Evolutionary conservation across 2,329 filamentous ascomycete genomes (phyloP), one percentile per base, ranked within the genome.

Genomic region (Nannizziopsis barbatae): DNA sequence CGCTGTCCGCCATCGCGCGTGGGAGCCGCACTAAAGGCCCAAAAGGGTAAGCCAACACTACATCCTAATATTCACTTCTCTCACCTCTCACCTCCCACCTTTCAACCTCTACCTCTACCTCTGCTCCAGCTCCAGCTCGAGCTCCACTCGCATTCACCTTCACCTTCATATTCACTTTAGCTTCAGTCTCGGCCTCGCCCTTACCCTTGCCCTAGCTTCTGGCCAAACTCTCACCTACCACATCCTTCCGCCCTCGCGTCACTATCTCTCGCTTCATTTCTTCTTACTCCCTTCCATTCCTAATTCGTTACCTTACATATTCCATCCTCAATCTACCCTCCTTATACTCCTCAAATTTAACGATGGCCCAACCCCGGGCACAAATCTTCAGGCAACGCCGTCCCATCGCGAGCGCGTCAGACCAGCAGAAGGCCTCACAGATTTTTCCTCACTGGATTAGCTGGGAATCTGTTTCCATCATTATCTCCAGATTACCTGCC

Each of bases 401-500:
- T 30, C 15, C 8, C 32, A 31, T 43, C 17, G 38, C 12, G 8
- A 42, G 38, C 35, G 45, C 45, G 47, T 30, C 38, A 18, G 44
- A 50, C 20, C 40, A 45, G 39, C 18, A 18, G 14, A 37, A 39
- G 17, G 36, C 12, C 10, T 8, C 44, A 15, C 20, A 38, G 15
- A 45, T 60, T 3, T 44, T 53, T 18, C 42, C 55, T 1, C 53
- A 54, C 11, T 74, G 70, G 71, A 62, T 51, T 22, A 52, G 44
- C 6, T 69, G 66, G 66, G 61, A 65, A 3, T 66, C 65, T 1
- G 53, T 72, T 7, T 60, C 59, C 3, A 47, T 72, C n/a, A 60
- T 50, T 15, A 41, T 73, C 8, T 51, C 42, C 2, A 56, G 58
- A 4, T 46, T 74, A 3, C 69, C 71, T 0, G 37, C 42, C 5